These are phyloP conservation scores for Neofusicoccum sp. DNA, from an alignment of 2,329 filamentous ascomycete genomes.

Conservation along the genomic window DNA sequence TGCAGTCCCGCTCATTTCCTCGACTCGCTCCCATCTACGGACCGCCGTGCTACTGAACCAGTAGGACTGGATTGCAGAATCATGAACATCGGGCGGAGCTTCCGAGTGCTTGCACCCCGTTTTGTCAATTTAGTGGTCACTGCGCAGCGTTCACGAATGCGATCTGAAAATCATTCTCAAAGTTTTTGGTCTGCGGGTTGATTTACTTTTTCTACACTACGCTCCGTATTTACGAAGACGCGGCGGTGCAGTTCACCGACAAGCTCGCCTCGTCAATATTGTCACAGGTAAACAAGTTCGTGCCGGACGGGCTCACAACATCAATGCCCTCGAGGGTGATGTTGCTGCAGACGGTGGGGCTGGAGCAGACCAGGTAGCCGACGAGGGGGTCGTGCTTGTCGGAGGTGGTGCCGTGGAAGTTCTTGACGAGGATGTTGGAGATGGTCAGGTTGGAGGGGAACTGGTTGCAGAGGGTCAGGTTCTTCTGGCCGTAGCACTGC, in stretches of 20 bases:
- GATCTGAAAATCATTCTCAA: too few relatives aligned
- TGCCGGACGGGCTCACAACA: conserved; percentile 42
- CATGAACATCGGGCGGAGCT: too few relatives aligned
- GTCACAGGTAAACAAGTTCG: conserved; percentile 10
- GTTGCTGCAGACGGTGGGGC: conserved; percentile 47
- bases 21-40: too few relatives aligned
- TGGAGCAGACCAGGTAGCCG: conserved; percentile 47
- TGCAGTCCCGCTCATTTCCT: too few relatives aligned
- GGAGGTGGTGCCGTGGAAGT: conserved; percentile 56
- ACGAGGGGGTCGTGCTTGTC: conserved; percentile 42
- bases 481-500: conserved; percentile 65
- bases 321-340: conserved; percentile 57
- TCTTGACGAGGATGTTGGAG: conserved; percentile 54
- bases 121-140: too few relatives aligned
- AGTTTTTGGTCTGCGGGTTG: too few relatives aligned
- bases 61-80: too few relatives aligned
- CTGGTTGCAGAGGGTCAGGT: conserved; percentile 60
- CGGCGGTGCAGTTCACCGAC: conserved; percentile 4
- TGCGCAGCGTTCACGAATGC: too few relatives aligned
- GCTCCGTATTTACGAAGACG: neutral
- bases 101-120: too few relatives aligned
- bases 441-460: conserved; percentile 58
- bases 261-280: conserved; percentile 8
- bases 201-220: neutral
- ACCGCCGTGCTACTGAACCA: too few relatives aligned